phyloP scores from a whole-genome alignment of 2,329 filamentous ascomycete genomes.

The Zymoseptoria pseudotritici region DNA sequence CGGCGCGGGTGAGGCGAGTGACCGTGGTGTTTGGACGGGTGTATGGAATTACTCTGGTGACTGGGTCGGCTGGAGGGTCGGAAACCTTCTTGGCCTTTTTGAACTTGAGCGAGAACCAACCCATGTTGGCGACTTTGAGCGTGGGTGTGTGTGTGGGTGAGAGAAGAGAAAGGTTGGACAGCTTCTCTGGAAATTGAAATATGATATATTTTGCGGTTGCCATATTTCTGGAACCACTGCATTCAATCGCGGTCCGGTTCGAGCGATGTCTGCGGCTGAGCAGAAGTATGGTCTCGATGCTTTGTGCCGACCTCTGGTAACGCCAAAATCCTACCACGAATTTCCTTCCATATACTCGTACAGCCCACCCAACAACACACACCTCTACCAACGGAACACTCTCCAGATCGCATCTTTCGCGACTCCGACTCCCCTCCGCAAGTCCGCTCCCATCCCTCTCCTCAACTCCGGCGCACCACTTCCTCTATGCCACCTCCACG shows the following conservation, averaged over 20 bases:
- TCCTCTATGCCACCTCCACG: conserved; percentile 20
- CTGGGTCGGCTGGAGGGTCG: neutral
- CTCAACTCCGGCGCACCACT: conserved; percentile 7
- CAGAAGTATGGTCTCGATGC: neutral
- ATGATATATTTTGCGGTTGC: neutral
- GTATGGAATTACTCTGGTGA: neutral
- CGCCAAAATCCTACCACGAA: neutral
- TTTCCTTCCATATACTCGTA: neutral
- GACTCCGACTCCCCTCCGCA: neutral
- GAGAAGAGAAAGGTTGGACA: neutral
- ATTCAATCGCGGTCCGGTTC: neutral
- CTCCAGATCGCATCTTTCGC: neutral
- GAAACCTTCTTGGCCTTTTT: neutral
- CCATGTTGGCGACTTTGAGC: neutral
- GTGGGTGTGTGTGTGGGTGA: conserved; percentile 1
- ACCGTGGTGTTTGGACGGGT: neutral
- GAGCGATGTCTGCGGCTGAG: neutral
- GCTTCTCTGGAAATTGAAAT: neutral
- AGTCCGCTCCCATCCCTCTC: neutral
- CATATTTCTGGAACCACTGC: neutral
- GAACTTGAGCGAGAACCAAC: neutral
- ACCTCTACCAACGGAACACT: neutral
- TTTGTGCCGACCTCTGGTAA: neutral
- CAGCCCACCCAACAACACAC: neutral
- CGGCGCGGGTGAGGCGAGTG: neutral